phyloP scores from a whole-genome alignment of 805 yeast species.

The Wickerhamomyces xylosicus region DNA sequence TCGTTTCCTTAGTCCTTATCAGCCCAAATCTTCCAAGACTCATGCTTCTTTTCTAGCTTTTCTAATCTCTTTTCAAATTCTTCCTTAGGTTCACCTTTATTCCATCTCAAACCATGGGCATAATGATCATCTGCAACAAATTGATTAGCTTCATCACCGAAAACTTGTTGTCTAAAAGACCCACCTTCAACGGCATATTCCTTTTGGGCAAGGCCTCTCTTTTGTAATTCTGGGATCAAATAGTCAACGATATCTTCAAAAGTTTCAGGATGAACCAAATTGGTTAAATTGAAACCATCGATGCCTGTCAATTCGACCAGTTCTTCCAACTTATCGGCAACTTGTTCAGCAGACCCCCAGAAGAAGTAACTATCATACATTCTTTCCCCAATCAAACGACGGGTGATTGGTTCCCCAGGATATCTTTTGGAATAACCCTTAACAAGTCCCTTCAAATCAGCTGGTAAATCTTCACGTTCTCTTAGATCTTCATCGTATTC shows the following conservation, averaged over 20 bases:
- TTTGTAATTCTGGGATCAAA: conserved; percentile 27
- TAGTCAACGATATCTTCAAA: conserved; percentile 28
- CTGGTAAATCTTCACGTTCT: conserved; percentile 17
- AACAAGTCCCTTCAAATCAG: conserved; percentile 23
- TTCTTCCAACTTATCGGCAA: conserved; percentile 29
- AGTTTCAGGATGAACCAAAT: conserved; percentile 27
- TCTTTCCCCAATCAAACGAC: conserved; percentile 15
- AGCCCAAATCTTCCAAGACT: conserved; percentile 6
- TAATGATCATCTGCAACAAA: conserved; percentile 15
- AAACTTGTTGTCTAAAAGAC: conserved; percentile 26
- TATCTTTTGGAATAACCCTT: too few relatives aligned
- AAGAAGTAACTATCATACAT: too few relatives aligned
- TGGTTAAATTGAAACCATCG: conserved; percentile 33
- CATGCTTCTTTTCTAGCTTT: conserved; percentile 6
- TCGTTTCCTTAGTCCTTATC: conserved; percentile 4
- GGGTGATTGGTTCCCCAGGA: conserved; percentile 17
- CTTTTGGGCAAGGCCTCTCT: conserved; percentile 27
- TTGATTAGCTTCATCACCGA: conserved; percentile 11
- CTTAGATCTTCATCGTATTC: conserved; percentile 34
- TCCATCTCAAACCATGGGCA: conserved; percentile 16
- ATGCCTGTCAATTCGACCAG: conserved; percentile 30
- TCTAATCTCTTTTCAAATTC: conserved; percentile 18
- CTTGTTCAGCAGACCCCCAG: conserved; percentile 25
- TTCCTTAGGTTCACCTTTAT: conserved; percentile 20
- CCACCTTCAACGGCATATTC: conserved; percentile 18